phyloP scores from a whole-genome alignment of 1,284 basidiomycete species.

The Coniferiporia weirii region DNA sequence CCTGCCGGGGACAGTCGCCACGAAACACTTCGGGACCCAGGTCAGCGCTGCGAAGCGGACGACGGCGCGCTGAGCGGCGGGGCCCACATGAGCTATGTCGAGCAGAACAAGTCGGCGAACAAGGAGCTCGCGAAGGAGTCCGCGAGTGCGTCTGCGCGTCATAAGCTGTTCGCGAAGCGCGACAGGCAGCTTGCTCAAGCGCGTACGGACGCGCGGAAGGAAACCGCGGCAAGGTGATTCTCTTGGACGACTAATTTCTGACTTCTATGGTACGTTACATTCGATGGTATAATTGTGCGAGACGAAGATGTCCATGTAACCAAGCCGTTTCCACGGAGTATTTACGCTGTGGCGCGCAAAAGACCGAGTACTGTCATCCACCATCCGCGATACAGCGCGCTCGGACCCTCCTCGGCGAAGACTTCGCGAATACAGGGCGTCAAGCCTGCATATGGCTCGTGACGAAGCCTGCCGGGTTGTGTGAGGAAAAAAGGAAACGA shows the following conservation, averaged over 20 bases:
- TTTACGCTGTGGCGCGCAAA: too few relatives aligned
- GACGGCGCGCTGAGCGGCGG: conserved; percentile 81
- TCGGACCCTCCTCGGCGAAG: too few relatives aligned
- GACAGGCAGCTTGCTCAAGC: conserved; percentile 61
- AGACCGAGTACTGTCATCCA: too few relatives aligned
- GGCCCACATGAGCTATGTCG: conserved; percentile 86
- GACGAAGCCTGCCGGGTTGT: too few relatives aligned
- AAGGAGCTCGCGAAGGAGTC: conserved; percentile 70
- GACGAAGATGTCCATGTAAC: too few relatives aligned
- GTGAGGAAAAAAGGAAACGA: too few relatives aligned
- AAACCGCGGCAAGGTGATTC: not conserved
- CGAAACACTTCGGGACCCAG: conserved; percentile 62
- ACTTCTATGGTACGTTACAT: not conserved
- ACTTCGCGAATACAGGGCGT: too few relatives aligned
- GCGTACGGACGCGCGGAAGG: conserved; percentile 43
- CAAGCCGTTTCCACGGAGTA: too few relatives aligned
- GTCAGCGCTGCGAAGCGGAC: conserved; percentile 64
- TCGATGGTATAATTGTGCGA: too few relatives aligned
- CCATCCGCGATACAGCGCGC: too few relatives aligned
- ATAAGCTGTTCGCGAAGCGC: conserved; percentile 80
- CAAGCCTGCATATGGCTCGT: too few relatives aligned
- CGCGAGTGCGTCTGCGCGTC: conserved; percentile 42
- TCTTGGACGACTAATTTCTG: not conserved
- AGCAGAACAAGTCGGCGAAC: conserved; percentile 89
- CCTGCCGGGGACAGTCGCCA: conserved; percentile 72